These are phyloP conservation scores for Hericium erinaceus DNA, from an alignment of 768 basidiomycete genomes.

Conservation along the genomic window DNA sequence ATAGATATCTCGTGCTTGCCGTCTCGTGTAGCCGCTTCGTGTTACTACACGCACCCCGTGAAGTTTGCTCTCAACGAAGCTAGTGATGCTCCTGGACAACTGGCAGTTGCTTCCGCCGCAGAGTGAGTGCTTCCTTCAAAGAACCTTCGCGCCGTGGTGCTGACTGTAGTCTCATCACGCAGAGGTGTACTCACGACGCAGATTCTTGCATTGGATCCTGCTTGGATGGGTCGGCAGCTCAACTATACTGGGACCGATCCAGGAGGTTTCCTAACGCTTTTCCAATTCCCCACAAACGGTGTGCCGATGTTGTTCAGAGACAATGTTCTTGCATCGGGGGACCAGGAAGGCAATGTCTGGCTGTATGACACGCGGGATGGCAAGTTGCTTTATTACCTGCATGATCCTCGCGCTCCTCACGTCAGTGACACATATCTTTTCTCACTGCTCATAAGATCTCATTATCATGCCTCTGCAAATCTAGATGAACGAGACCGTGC, in stretches of 20 bases:
- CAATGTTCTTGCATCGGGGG: not conserved
- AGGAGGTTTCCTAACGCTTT: not conserved
- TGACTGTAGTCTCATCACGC: not conserved
- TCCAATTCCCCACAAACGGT: not conserved
- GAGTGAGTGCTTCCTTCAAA: not conserved
- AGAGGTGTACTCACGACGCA: not conserved
- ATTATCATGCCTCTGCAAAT: not conserved
- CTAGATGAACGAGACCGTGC: constrained; percentile 1
- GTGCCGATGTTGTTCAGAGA: not conserved
- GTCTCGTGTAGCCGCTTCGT: not conserved
- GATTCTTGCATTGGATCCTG: not conserved
- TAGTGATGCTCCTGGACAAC: not conserved
- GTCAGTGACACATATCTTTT: not conserved
- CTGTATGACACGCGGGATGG: not conserved
- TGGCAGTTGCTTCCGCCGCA: not conserved
- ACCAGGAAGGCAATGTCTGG: not conserved
- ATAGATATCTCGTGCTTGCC: not conserved
- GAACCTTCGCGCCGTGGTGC: not conserved
- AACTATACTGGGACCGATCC: not conserved
- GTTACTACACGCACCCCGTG: not conserved
- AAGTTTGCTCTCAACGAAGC: not conserved
- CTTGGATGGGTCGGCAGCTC: not conserved
- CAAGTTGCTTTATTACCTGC: not conserved
- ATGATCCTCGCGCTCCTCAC: not conserved
- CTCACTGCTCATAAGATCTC: not conserved